Base-by-base conservation (phyloP, 2,329 filamentous ascomycete genomes). In the Alternaria hordeiaustralica region DNA sequence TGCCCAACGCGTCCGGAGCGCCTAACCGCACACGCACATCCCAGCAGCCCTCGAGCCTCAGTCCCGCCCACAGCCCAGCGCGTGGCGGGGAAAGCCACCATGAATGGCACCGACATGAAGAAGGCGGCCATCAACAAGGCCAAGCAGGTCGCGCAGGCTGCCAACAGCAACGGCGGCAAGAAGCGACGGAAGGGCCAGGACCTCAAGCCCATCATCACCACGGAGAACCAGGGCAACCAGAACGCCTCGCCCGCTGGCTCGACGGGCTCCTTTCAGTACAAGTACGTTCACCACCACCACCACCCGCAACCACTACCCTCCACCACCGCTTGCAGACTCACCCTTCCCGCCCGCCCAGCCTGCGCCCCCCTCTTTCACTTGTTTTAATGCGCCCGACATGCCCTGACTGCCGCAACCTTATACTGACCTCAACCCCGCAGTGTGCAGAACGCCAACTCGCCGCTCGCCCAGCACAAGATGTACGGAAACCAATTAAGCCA, bases 161-260 rank as follows among this genome's bases (percentile, higher is more conserved):
- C 84, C 57, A 84, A 84, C 80, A 83, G 82, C 64, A 87, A 84
- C 78, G 84, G 83, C 73, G 85, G 83, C 67, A 92, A 92, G 85
- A 93, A 93, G 85, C 87, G 90, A 76, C 90, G 90, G 84, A 93
- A 93, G 85, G 89, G 90, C 45, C 86, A 86, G 58, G 83, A 85
- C 68, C 82, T 92, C 70, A 92, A 92, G 82, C 91, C 91, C 73
- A 92, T 93, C 76, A 90, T 93, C 80, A 93, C 90, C 44, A 91
- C 87, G 63, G 90, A 92, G 73, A 74, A 83, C 79, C 80, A 84
- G 81, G 76, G 80, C 74, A 67, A 70, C 74, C 82, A 81, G 79
- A 75, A 84, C 69, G 72, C 81, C 78, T 81, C 84, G 69, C 79
- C 80, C 55, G 58, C 57, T 12, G 75, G 75, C 21, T 77, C 75